Evolutionary conservation across 169 alveolate genomes (phyloP).

Genomic region (Cryptosporidium ryanae): DNA sequence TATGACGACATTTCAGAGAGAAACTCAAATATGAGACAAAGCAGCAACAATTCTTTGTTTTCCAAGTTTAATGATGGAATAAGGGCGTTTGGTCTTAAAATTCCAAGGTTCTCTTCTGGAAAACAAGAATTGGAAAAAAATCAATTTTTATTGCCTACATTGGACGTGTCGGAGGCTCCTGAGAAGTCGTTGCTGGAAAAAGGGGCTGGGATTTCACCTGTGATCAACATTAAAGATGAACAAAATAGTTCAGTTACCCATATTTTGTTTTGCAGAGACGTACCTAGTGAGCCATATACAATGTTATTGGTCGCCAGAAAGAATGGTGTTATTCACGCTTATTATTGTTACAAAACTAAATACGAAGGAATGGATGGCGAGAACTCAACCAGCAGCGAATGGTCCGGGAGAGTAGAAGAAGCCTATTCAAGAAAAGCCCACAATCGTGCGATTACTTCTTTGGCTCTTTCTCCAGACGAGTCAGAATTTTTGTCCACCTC

Average conservation of each 20-base stretch:
- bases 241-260: conserved; percentile 84
- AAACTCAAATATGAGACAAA: not conserved
- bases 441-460: conserved; percentile 83
- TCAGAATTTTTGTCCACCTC: conserved; percentile 83
- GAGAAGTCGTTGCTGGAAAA: conserved; percentile 6
- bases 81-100: conserved; percentile 53
- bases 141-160: conserved; percentile 40
- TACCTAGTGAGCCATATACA: conserved; percentile 80
- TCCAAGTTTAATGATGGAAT: conserved; percentile 71
- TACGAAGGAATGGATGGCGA: conserved; percentile 26
- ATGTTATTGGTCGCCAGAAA: conserved; percentile 87
- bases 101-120: conserved; percentile 20
- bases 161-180: conserved; percentile 24
- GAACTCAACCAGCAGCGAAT: conserved; percentile 76
- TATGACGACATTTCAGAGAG: not conserved
- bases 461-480: conserved; percentile 85
- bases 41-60: conserved; percentile 14
- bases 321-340: conserved; percentile 83
- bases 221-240: conserved; percentile 65
- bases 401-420: conserved; percentile 78
- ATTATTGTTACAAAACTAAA: conserved; percentile 81
- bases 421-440: conserved; percentile 78
- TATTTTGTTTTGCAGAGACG: conserved; percentile 84
- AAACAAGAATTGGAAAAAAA: not conserved
- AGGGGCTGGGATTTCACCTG: conserved; percentile 53